phyloP scores from a whole-genome alignment of 768 basidiomycete species.

The Harrya chromipes region DNA sequence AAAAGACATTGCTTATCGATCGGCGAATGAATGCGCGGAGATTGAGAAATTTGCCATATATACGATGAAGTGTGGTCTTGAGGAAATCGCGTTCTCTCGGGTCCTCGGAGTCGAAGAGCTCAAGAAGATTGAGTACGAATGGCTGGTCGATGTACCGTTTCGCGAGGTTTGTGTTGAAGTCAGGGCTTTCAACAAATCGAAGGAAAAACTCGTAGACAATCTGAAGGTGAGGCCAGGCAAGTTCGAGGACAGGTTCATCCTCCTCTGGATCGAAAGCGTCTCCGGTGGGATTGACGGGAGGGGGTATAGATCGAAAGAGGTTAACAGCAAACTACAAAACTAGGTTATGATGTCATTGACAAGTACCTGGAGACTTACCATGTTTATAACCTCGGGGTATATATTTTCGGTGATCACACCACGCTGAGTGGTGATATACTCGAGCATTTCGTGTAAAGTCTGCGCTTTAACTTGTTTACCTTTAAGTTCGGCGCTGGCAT shows the following conservation, averaged over 20 bases:
- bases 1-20: constrained; percentile 99
- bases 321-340: constrained; percentile 85
- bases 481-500: constrained; percentile 90
- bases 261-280: constrained; percentile 99
- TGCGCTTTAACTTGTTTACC: constrained; percentile 99
- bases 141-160: constrained; percentile 96
- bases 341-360: constrained; percentile 5
- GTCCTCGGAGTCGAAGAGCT: constrained; percentile 98
- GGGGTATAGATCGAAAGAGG: constrained; percentile 99
- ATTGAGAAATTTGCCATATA: constrained; percentile 99
- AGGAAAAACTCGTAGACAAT: constrained; percentile 99
- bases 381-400: constrained; percentile 98
- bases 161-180: constrained; percentile 97
- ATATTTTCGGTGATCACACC: constrained; percentile 94
- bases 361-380: constrained; percentile 57
- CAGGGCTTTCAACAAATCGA: constrained; percentile 94
- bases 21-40: constrained; percentile 97
- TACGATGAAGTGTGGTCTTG: constrained; percentile 97
- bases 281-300: constrained; percentile 96
- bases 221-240: constrained; percentile 99
- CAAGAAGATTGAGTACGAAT: constrained; percentile 94
- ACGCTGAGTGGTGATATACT: constrained; percentile 96
- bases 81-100: constrained; percentile 98
- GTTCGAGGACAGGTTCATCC: constrained; percentile 97
- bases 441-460: constrained; percentile 96